phyloP scores from a whole-genome alignment of 176 grass and related monocot species.

The Puya raimondii region DNA sequence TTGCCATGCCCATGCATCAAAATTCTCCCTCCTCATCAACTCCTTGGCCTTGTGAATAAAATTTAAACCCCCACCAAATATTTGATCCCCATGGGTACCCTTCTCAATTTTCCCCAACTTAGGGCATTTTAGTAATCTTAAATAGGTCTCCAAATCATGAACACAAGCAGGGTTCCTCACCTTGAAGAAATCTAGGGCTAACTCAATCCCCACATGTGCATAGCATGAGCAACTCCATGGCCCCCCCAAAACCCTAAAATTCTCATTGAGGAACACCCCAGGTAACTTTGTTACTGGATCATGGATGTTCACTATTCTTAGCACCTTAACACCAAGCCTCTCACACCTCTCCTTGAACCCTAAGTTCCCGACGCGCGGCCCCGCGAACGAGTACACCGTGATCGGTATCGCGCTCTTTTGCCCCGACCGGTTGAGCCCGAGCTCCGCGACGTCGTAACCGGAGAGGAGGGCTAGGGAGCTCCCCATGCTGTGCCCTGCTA shows the following conservation, averaged over 20 bases:
- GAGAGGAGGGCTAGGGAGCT: constrained; percentile 53
- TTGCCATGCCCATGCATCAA: constrained; percentile 40
- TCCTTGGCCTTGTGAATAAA: constrained; percentile 31
- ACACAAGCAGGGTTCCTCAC: constrained; percentile 44
- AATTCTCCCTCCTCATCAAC: constrained; percentile 19
- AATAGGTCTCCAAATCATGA: constrained; percentile 65
- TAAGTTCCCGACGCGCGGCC: constrained; percentile 63
- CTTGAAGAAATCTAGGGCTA: constrained; percentile 54
- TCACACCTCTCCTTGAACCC: constrained; percentile 71
- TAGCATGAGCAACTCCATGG: constrained; percentile 50
- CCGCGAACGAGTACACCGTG: constrained; percentile 84
- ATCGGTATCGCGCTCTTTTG: constrained; percentile 19
- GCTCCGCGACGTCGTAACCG: constrained; percentile 67
- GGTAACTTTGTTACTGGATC: constrained; percentile 75
- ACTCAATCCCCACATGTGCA: constrained; percentile 74
- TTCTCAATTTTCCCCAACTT: not conserved
- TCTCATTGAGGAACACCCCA: constrained; percentile 69
- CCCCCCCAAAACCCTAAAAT: constrained; percentile 13
- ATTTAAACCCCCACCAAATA: not conserved
- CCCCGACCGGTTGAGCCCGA: constrained; percentile 37
- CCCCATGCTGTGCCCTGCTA: constrained; percentile 92
- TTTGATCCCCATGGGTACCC: not conserved
- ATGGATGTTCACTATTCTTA: constrained; percentile 57
- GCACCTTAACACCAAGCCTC: constrained; percentile 69
- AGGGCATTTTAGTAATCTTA: constrained; percentile 41